Percentiles rank a stretch among this genome's conserved stretches.
Evolutionary conservation across 75 land plant species (phyloP).

Genomic region (Chamaecyparis obtusa): DNA sequence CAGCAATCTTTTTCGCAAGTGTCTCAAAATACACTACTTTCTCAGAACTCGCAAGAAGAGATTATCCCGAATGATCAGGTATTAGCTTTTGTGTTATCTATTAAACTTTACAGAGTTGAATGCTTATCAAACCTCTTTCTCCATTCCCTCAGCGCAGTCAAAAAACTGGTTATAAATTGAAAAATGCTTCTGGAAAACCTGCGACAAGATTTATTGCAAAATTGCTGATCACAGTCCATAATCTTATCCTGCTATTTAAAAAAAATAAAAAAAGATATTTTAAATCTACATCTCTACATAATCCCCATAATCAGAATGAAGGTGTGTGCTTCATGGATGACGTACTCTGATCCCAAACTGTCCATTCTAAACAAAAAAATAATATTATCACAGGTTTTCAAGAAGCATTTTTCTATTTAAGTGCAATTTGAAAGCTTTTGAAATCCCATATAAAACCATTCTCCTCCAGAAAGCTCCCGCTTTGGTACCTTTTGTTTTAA

Average conservation of each 20-base stretch:
- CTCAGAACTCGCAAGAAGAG: constrained; percentile 11
- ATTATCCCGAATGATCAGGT: constrained; percentile 1
- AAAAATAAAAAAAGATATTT: not conserved
- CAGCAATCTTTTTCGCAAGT: constrained; percentile 7
- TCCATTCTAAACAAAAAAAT: not conserved
- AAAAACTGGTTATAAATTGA: not conserved
- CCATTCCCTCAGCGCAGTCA: not conserved
- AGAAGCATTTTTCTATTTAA: no score
- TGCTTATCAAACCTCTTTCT: not conserved
- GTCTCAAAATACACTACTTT: constrained; percentile 1
- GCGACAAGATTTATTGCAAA: not conserved
- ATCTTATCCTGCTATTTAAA: not conserved
- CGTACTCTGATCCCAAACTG: not conserved
- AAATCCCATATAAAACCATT: not conserved
- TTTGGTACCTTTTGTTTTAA: not conserved
- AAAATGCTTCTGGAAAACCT: not conserved
- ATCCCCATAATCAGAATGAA: not conserved
- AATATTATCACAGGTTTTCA: not conserved
- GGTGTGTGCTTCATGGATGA: not conserved
- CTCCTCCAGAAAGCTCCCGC: not conserved
- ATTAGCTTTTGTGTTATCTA: not conserved
- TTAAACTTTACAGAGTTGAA: not conserved
- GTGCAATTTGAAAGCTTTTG: not conserved
- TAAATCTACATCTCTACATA: not conserved
- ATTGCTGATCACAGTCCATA: not conserved